Conservation (phyloP, 345 rosid species). For the Iberis pinnata region DNA sequence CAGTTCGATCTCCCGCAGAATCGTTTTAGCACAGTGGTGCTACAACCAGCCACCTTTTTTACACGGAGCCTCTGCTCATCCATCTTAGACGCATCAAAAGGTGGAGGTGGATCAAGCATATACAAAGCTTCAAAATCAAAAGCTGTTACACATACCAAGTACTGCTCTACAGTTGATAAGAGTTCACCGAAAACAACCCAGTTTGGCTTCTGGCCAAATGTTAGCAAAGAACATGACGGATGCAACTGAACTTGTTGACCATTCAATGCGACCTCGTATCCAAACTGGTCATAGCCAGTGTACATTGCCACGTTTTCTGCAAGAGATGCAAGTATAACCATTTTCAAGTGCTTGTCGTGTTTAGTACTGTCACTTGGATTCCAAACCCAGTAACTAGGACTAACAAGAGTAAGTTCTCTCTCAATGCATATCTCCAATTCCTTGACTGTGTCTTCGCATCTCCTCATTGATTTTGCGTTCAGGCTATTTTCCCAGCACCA, state of each 20-base stretch:
- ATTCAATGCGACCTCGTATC: constrained; percentile 76
- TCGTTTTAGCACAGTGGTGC: constrained; percentile 47
- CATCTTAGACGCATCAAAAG: constrained; percentile 50
- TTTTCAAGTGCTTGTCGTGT: constrained; percentile 46
- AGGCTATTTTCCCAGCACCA: constrained; percentile 96
- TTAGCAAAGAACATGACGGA: constrained; percentile 76
- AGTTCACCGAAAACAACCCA: constrained; percentile 93
- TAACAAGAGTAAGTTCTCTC: constrained; percentile 51
- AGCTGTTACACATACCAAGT: constrained; percentile 82
- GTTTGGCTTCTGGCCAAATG: constrained; percentile 65
- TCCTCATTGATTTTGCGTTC: constrained; percentile 87
- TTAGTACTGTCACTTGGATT: constrained; percentile 39
- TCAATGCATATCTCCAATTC: constrained; percentile 62
- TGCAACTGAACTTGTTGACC: constrained; percentile 73
- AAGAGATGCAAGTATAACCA: constrained; percentile 60
- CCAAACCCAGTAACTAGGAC: constrained; percentile 67
- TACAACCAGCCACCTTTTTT: constrained; percentile 52
- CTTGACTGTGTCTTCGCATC: constrained; percentile 68
- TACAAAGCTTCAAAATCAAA: constrained; percentile 60
- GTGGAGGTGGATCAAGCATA: constrained; percentile 57
- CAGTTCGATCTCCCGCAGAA: constrained; percentile 67
- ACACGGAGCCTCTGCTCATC: constrained; percentile 49
- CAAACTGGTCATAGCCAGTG: constrained; percentile 74
- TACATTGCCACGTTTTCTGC: constrained; percentile 86
- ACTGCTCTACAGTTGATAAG: constrained; percentile 45